Evolutionary conservation across 176 grass and related monocot genomes (phyloP), one percentile per base, ranked within the genome.

Genomic region (Triticum dicoccoides): DNA sequence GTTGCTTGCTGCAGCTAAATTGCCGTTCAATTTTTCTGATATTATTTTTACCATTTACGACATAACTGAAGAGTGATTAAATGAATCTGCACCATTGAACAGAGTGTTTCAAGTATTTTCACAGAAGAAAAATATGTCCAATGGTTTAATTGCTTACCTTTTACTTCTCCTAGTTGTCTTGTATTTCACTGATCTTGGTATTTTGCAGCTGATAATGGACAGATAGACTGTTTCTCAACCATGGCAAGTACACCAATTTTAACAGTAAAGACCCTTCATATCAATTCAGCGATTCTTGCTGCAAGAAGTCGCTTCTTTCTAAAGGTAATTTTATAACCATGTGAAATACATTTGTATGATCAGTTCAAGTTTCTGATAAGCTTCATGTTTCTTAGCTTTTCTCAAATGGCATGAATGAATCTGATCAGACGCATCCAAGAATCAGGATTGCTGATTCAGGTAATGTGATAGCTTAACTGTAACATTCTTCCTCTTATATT

Each of bases 321-420:
- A 71, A 98, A 98, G 96, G 96, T 95, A 91, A 80, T 84, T 32
- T 32, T 11, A 11, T 72, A 17, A 12, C 61, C 24, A 76, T 58
- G 63, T 83, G 27, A 61, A 65, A 64, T 64, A 11, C 8, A 47
- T 32, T 54, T 24, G 2, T 91, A 15, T 79, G 4, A 14, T 63
- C 78, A 17, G 4, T 67, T 79, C 21, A 41, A 37, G 24, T 78
- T 85, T 87, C 70, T 80, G 81, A 65, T 76, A 47, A 64, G 38
- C 21, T 81, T 76, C n/a, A 59, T 21, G 20, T 38, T 82, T 79
- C 5, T 91, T 85, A 98, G 96, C 96, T 95, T 85, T 95, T 98
- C 83, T 98, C 93, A 84, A 98, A 98, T 58, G 96, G 96, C 67
- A 98, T 96, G 96, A 92, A 89, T 85, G 96, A 96, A 90, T 96